A percentile compares a stretch with the other conserved stretches of the same genome.
Conservation (phyloP, 768 basidiomycete species). For the Steccherinum ochraceum region DNA sequence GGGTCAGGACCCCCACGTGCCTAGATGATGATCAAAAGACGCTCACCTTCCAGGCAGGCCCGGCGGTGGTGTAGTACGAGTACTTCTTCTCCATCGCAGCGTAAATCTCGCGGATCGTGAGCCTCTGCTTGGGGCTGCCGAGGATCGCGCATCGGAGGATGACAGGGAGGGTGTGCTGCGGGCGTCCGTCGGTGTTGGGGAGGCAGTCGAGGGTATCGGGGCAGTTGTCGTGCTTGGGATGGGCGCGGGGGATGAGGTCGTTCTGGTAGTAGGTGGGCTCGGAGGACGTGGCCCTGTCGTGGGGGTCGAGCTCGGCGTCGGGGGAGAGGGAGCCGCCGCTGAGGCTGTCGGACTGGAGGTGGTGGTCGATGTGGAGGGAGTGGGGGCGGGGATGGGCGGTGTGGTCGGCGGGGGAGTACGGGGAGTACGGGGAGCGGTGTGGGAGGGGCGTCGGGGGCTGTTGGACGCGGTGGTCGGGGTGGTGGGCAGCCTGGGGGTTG, state of each 20-base stretch:
- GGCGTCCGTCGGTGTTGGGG: constrained; percentile 71
- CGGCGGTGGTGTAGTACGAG: constrained; percentile 72
- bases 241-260: constrained; percentile 18
- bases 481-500: constrained; percentile 21
- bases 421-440: neutral
- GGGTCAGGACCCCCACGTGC: neutral
- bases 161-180: constrained; percentile 80
- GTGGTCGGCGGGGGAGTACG: constrained; percentile 2
- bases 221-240: constrained; percentile 59
- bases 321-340: constrained; percentile 11
- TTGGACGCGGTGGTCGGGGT: constrained; percentile 17
- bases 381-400: neutral
- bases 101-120: constrained; percentile 83
- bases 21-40: neutral
- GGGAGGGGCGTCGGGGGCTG: constrained; percentile 3
- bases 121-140: constrained; percentile 64
- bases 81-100: constrained; percentile 85
- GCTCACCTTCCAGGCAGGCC: constrained; percentile 79
- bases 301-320: constrained; percentile 5
- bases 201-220: constrained; percentile 74
- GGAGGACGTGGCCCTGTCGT: constrained; percentile 9
- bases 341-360: constrained; percentile 2
- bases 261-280: constrained; percentile 17
- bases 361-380: neutral
- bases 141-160: constrained; percentile 82